phyloP scores from a whole-genome alignment of 257 asterid species.

The Penstemon davidsonii region DNA sequence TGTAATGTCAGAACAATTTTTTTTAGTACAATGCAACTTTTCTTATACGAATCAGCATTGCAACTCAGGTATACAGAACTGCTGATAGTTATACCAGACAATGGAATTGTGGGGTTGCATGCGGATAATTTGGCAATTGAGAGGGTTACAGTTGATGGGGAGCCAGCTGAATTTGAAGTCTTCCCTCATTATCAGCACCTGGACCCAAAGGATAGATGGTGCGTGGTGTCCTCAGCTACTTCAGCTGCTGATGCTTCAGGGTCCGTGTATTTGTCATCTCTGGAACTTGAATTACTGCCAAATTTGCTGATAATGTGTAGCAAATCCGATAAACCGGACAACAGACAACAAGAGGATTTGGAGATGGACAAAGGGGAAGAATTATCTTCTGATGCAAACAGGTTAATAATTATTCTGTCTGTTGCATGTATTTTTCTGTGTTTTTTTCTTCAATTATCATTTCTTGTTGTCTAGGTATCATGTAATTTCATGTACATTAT shows the following conservation, averaged over 20 bases:
- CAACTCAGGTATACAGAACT: conserved; percentile 85
- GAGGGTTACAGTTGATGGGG: conserved; percentile 87
- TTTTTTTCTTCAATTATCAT: not conserved
- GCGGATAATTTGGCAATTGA: conserved; percentile 96
- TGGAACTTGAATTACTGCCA: conserved; percentile 80
- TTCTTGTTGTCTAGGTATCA: conserved; percentile 7
- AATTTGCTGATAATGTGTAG: conserved; percentile 95
- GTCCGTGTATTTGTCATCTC: conserved; percentile 82
- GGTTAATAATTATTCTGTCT: conserved; percentile 37
- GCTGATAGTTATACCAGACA: conserved; percentile 80
- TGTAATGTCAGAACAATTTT: not conserved
- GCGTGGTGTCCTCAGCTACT: conserved; percentile 82
- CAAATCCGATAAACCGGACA: conserved; percentile 52
- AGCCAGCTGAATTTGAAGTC: conserved; percentile 85
- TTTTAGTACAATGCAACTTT: conserved; percentile 6
- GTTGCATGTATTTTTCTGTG: not conserved
- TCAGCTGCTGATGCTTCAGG: conserved; percentile 99
- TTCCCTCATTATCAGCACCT: conserved; percentile 88
- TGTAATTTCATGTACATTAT: conserved; percentile 17
- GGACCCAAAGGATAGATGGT: conserved; percentile 93
- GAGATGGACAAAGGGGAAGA: conserved; percentile 54
- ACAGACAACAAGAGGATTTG: conserved; percentile 38
- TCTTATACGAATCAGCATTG: conserved; percentile 26
- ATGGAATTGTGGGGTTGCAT: conserved; percentile 93
- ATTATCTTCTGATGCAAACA: conserved; percentile 49